phyloP scores from a whole-genome alignment of 345 rosid species.

The Ceriops zippeliana region DNA sequence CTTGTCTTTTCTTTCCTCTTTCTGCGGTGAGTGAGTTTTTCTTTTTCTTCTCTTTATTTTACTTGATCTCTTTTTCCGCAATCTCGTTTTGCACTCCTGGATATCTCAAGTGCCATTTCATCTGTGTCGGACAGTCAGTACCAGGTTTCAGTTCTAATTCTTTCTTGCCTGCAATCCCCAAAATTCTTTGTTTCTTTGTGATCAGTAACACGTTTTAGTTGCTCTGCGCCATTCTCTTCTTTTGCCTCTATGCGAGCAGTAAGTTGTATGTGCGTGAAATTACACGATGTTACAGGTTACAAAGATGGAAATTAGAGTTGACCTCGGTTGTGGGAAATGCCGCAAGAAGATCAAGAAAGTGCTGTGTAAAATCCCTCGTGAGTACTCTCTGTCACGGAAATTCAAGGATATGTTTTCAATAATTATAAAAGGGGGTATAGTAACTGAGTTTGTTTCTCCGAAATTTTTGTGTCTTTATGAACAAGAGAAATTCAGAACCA shows the following conservation, averaged over 20 bases:
- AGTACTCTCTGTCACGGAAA: neutral
- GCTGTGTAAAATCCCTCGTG: constrained; percentile 32
- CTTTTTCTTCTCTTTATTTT: neutral
- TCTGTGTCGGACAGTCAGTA: too few species aligned
- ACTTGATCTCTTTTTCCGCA: too few species aligned
- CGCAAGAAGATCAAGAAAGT: constrained; percentile 19
- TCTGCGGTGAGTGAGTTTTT: constrained; percentile 4
- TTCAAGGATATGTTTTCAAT: neutral
- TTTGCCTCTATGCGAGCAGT: neutral
- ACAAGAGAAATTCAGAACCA: constrained; percentile 51
- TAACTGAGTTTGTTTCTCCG: constrained; percentile 33
- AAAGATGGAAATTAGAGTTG: constrained; percentile 61
- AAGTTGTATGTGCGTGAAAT: neutral
- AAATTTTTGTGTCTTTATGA: constrained; percentile 24
- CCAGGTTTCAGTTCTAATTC: too few species aligned
- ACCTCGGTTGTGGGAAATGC: constrained; percentile 65
- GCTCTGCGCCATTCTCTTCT: neutral
- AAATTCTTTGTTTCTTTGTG: too few species aligned
- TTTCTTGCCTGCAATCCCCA: too few species aligned
- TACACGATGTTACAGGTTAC: constrained; percentile 43
- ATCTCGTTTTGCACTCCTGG: too few species aligned
- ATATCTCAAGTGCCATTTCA: too few species aligned
- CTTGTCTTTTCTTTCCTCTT: neutral
- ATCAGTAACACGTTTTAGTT: too few species aligned
- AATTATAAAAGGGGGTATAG: neutral